Conservation (phyloP, 441 rosid genomes). For the Cnidoscolus chayamansa region DNA sequence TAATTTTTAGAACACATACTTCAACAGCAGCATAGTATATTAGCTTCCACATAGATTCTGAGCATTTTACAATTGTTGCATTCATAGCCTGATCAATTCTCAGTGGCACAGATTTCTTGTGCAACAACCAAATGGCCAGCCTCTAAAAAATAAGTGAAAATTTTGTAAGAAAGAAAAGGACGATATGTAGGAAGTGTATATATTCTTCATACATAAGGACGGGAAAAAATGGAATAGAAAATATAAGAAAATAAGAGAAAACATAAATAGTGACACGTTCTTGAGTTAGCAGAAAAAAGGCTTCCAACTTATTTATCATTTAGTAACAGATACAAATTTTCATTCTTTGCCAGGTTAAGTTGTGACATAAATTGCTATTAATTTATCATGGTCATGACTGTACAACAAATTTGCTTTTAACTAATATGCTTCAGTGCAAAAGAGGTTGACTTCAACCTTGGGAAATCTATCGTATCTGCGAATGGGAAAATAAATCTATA, state of each 20-base stretch:
- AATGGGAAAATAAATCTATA: not conserved
- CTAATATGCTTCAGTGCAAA: not conserved
- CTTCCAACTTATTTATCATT: no score
- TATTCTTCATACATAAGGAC: not conserved
- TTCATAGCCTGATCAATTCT: constrained; percentile 47
- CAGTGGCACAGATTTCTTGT: constrained; percentile 33
- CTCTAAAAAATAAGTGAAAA: constrained; percentile 38
- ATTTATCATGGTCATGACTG: not conserved
- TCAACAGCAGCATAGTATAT: constrained; percentile 66
- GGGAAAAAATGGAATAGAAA: not conserved
- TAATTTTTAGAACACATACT: constrained; percentile 48
- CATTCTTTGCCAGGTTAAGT: not conserved
- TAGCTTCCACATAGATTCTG: constrained; percentile 91
- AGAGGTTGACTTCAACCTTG: not conserved
- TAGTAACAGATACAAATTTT: not conserved
- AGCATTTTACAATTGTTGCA: constrained; percentile 62
- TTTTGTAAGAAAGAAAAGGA: constrained; percentile 3
- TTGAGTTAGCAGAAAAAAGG: not conserved
- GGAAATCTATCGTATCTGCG: not conserved
- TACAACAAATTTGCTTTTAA: not conserved
- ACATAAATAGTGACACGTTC: not conserved
- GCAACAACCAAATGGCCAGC: constrained; percentile 57
- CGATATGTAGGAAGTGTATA: not conserved
- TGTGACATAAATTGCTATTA: not conserved
- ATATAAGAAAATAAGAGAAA: not conserved